Conservation (phyloP, 257 asterid species). For the Leonotis leonurus region DNA sequence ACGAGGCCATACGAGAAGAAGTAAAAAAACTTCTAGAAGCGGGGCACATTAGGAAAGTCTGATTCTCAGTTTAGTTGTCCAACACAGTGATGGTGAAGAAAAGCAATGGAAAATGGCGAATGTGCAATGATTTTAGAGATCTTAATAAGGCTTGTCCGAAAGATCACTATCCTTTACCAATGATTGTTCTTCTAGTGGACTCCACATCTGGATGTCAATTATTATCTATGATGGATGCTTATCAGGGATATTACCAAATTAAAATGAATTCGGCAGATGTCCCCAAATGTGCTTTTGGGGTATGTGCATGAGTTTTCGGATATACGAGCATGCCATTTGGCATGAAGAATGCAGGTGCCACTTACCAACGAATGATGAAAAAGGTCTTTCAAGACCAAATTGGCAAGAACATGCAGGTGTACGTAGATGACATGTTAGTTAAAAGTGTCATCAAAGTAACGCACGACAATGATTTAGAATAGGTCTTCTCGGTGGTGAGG, state of each 20-base stretch:
- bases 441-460: background rate
- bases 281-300: no score
- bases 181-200: background rate
- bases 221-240: background rate
- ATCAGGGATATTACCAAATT: background rate
- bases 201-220: background rate
- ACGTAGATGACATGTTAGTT: no score
- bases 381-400: background rate
- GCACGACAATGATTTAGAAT: no score
- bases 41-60: no score
- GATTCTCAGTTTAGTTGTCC: background rate
- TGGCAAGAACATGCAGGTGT: no score
- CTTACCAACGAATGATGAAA: no score
- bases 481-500: no score
- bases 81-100: background rate
- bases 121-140: background rate
- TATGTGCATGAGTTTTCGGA: no score
- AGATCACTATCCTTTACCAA: background rate
- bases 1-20: background rate
- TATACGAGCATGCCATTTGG: no score
- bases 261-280: no score
- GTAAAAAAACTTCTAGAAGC: background rate
- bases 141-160: background rate
- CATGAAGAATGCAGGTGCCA: no score
- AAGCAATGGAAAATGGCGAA: background rate